Conservation (phyloP, 1,139 yeast species). For the Hemisphaericaspora xylanilytica region DNA sequence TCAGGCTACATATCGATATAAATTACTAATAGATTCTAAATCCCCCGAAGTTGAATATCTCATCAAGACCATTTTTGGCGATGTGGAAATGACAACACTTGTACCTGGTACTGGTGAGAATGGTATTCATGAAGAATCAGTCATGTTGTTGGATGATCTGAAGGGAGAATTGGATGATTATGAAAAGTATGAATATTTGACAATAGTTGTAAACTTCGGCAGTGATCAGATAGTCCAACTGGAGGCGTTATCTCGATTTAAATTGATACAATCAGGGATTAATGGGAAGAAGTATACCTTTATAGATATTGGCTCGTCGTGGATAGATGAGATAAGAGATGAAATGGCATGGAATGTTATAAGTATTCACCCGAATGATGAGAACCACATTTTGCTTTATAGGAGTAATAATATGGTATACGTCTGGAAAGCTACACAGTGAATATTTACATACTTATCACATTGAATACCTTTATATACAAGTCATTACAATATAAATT, state of each 20-base stretch:
- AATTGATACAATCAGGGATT: neutral
- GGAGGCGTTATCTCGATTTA: constrained; percentile 2
- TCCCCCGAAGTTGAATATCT: constrained; percentile 9
- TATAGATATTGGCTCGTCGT: neutral
- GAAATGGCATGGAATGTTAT: neutral
- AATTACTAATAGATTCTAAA: neutral
- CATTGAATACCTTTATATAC: constrained; percentile 1
- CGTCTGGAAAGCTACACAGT: neutral
- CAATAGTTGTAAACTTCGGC: constrained; percentile 6
- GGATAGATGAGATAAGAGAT: neutral
- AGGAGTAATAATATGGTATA: neutral
- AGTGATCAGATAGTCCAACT: neutral
- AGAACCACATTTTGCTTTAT: neutral
- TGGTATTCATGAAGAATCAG: neutral
- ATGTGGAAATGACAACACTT: constrained; percentile 5
- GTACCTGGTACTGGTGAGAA: neutral
- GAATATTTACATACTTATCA: neutral
- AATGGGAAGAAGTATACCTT: neutral
- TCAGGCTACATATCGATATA: constrained; percentile 5
- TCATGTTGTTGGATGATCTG: neutral
- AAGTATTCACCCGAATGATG: neutral
- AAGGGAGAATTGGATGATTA: constrained; percentile 4
- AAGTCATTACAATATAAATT: neutral
- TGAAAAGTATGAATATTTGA: constrained; percentile 9
- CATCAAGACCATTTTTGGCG: constrained; percentile 7